These are phyloP conservation scores for Rhizophlyctis rosea DNA, from an alignment of 192 early-diverging fungal genomes.

Conservation along the genomic window DNA sequence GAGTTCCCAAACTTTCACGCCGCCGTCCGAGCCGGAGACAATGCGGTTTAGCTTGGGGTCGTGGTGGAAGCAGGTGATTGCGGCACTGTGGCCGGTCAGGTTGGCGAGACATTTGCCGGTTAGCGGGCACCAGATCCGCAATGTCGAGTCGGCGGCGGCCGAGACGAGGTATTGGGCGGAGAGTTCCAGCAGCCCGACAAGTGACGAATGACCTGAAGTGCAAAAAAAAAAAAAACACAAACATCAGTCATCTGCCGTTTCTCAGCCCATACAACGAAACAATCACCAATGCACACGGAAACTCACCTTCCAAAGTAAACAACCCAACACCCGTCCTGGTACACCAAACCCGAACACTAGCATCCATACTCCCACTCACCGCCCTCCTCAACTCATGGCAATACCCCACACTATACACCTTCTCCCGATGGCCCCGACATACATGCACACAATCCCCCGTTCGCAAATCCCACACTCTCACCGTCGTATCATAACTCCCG, in stretches of 20 bases:
- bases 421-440: conserved; percentile 84
- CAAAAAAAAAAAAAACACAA: conserved; percentile 8
- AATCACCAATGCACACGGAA: neutral
- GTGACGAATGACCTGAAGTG: conserved; percentile 76
- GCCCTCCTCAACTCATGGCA: conserved; percentile 77
- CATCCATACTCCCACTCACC: conserved; percentile 93
- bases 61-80: conserved; percentile 99
- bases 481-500: conserved; percentile 88
- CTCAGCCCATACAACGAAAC: neutral
- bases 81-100: conserved; percentile 74
- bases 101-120: conserved; percentile 61
- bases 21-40: conserved; percentile 90
- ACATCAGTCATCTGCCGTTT: neutral
- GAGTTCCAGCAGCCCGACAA: conserved; percentile 91
- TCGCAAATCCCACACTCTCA: conserved; percentile 86
- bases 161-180: conserved; percentile 83
- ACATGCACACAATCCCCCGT: conserved; percentile 67
- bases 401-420: conserved; percentile 94
- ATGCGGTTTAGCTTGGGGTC: conserved; percentile 81
- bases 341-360: conserved; percentile 90
- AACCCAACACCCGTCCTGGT: conserved; percentile 76
- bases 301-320: conserved; percentile 65
- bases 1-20: conserved; percentile 97
- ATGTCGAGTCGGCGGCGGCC: conserved; percentile 90
- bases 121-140: conserved; percentile 87